Conservation (phyloP, 108 stramenopile genomes). For the Asterionellopsis glacialis region DNA sequence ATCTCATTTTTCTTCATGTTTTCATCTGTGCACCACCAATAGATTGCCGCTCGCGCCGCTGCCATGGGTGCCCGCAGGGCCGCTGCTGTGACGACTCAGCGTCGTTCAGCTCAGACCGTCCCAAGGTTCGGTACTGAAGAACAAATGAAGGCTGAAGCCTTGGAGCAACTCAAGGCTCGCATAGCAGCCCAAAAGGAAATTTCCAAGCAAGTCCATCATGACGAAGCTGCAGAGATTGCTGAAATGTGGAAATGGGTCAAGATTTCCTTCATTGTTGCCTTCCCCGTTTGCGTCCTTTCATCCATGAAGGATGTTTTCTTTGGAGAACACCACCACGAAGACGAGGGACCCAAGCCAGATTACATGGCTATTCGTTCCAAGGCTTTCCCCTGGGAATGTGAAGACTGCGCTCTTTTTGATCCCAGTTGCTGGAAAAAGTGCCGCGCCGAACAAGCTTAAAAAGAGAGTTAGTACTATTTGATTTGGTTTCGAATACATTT, state of each 20-base stretch:
- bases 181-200: constrained; percentile 75
- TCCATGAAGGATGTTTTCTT: constrained; percentile 60
- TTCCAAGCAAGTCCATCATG: constrained; percentile 45
- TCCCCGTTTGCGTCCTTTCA: constrained; percentile 53
- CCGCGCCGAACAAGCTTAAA: constrained; percentile 70
- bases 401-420: constrained; percentile 87
- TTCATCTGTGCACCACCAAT: too few species aligned
- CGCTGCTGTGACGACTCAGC: constrained; percentile 17
- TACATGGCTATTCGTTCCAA: constrained; percentile 91
- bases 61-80: constrained; percentile 17
- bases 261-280: constrained; percentile 65
- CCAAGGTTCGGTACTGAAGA: constrained; percentile 60
- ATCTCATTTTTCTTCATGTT: too few species aligned
- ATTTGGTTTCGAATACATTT: not conserved
- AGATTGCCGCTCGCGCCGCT: constrained; percentile 2
- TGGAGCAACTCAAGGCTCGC: constrained; percentile 75
- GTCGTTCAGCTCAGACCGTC: constrained; percentile 65
- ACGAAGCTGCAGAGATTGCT: constrained; percentile 53
- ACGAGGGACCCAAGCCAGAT: constrained; percentile 63
- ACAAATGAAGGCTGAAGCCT: constrained; percentile 71
- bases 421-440: constrained; percentile 92
- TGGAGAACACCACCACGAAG: constrained; percentile 59
- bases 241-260: constrained; percentile 89
- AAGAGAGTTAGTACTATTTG: not conserved
- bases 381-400: constrained; percentile 95